These are phyloP conservation scores for Yamadazyma oceani DNA, from an alignment of 1,139 yeast genomes.

Conservation along the genomic window DNA sequence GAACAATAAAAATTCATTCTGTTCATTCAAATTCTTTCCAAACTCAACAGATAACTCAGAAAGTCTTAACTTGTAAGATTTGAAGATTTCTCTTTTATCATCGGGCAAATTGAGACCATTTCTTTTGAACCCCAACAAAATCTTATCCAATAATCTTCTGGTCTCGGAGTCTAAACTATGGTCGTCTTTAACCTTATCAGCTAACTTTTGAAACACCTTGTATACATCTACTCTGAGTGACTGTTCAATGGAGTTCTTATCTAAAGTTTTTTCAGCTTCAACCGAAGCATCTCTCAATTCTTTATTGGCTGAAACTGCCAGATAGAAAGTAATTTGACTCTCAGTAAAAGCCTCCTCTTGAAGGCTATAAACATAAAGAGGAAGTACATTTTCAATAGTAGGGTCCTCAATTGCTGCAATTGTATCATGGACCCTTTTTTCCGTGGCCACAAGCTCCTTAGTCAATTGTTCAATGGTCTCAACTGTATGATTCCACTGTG, in stretches of 20 bases:
- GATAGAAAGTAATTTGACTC: constrained; percentile 61
- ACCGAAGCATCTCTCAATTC: constrained; percentile 69
- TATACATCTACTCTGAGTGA: constrained; percentile 69
- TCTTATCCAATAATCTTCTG: constrained; percentile 55
- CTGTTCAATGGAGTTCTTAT: constrained; percentile 61
- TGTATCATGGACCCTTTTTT: constrained; percentile 50
- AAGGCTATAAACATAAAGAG: constrained; percentile 50
- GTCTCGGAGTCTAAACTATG: constrained; percentile 53
- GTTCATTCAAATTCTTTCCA: constrained; percentile 69
- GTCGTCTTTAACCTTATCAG: constrained; percentile 28
- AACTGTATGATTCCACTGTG: constrained; percentile 63
- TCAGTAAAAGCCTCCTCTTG: constrained; percentile 45
- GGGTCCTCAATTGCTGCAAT: constrained; percentile 51
- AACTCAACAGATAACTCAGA: constrained; percentile 58
- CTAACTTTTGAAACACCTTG: constrained; percentile 54
- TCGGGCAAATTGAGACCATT: constrained; percentile 65
- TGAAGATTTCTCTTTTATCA: constrained; percentile 55
- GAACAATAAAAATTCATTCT: constrained; percentile 58
- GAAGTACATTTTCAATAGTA: constrained; percentile 54
- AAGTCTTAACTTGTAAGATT: constrained; percentile 57
- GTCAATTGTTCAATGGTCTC: constrained; percentile 46
- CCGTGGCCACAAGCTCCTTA: constrained; percentile 43
- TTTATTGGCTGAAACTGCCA: constrained; percentile 64
- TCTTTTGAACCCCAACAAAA: constrained; percentile 55
- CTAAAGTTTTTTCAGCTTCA: constrained; percentile 57